Conservation (phyloP, 1,139 yeast genomes). For the Protomyces gravidus region DNA sequence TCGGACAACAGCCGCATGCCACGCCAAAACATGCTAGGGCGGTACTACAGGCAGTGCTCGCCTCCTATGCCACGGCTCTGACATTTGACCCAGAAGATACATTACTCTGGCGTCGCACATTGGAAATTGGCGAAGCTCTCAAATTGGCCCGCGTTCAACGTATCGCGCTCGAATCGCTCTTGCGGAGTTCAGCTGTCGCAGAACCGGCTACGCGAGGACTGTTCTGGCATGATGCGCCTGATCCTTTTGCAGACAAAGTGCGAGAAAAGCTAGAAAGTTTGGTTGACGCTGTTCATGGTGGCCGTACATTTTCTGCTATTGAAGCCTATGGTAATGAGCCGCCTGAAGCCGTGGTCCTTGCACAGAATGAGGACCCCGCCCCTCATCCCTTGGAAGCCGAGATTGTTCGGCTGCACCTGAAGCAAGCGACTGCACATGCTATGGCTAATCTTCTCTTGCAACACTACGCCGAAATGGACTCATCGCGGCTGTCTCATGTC, state of each 20-base stretch:
- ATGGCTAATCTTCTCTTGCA: background rate
- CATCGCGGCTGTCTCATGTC: background rate
- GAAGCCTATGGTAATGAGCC: background rate
- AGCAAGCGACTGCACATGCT: background rate
- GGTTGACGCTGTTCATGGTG: background rate
- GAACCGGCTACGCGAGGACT: background rate
- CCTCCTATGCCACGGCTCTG: slow-evolving; percentile 37
- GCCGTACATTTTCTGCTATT: background rate
- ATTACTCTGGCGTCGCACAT: slow-evolving; percentile 35
- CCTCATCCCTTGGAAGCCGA: background rate
- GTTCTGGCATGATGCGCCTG: slow-evolving; percentile 1
- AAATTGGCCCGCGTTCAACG: slow-evolving; percentile 28
- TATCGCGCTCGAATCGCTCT: slow-evolving; percentile 29
- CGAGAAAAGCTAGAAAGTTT: background rate
- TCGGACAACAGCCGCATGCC: slow-evolving; percentile 17
- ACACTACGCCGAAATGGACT: background rate
- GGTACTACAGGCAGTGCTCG: slow-evolving; percentile 12
- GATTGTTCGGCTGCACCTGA: background rate
- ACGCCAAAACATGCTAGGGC: background rate
- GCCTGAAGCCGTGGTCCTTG: background rate
- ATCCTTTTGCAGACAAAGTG: background rate
- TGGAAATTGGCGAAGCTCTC: slow-evolving; percentile 30
- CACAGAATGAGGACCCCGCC: background rate
- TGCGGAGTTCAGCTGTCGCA: slow-evolving; percentile 1
- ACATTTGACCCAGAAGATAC: slow-evolving; percentile 40